Evolutionary conservation across 2,329 filamentous ascomycete genomes (phyloP), one percentile per base, ranked within the genome.

Genomic region (Colletotrichum zoysiae): DNA sequence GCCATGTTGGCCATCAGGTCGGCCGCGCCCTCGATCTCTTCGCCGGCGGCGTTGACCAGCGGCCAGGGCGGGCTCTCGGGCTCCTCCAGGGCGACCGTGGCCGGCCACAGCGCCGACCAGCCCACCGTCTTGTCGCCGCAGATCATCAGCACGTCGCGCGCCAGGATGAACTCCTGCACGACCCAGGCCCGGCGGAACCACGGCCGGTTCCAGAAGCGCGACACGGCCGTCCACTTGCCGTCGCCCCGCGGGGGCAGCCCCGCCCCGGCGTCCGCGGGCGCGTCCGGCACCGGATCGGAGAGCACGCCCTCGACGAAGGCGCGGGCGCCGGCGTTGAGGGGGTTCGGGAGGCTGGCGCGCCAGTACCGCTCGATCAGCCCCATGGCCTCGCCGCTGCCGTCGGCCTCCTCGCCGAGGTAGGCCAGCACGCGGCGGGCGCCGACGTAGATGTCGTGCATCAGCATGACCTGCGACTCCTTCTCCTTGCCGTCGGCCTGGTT

Each of bases 171-270:
- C 53, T 79, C 77, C 57, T 78, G 77, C 7, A 78, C 75, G 40
- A 78, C 75, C 76, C 78, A 78, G 7, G 76, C 76, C 8, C 78
- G 71, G 38, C 74, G 74, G 65, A 78, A 78, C 78, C 78, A 79
- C 51, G 70, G 38, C 23, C 70, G 46, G 67, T 73, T 73, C 70
- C 70, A 73, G 67, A 73, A 73, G n/a, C 67, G 60, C 7, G 70
- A 73, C 5, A 73, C 70, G n/a, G 48, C 50, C 44, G 66, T 20
- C 70, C 70, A 73, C 55, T 61, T 55, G 11, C 56, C 9, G 16
- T 70, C 70, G 33, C 67, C 70, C n/a, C 30, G 51, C 1, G 67
- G 58, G 18, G 70, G 70, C 46, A 73, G 26, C 42, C 62, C 51
- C 18, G 70, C 66, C 30, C 65, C 57, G 16, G 16, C 35, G n/a